These are phyloP conservation scores for Avena eriantha DNA, from an alignment of 176 grass and related monocot species.

Conservation along the genomic window DNA sequence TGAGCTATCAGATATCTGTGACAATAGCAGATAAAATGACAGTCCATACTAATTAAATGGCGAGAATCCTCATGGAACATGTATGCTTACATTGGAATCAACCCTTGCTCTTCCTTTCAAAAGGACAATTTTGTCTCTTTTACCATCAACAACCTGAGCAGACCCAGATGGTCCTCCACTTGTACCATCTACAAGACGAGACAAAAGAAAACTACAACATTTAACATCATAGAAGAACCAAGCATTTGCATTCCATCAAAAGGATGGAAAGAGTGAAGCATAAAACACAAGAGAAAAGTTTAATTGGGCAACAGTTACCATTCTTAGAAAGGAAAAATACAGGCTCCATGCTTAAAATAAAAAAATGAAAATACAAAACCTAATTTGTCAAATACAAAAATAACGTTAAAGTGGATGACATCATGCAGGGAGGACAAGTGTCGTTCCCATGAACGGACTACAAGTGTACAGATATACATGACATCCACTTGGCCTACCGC, in stretches of 20 bases:
- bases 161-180: slow-evolving; percentile 54
- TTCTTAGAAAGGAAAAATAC: slow-evolving; percentile 31
- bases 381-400: background rate
- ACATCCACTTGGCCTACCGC: slow-evolving; percentile 4
- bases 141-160: slow-evolving; percentile 58
- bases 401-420: background rate
- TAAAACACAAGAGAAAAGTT: background rate
- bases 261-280: slow-evolving; percentile 21
- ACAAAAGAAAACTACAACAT: slow-evolving; percentile 10
- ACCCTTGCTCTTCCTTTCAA: slow-evolving; percentile 82
- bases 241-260: background rate
- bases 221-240: slow-evolving; percentile 28
- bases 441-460: slow-evolving; percentile 14
- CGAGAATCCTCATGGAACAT: background rate
- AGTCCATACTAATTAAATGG: slow-evolving; percentile 38
- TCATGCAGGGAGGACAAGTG: background rate
- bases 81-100: slow-evolving; percentile 65
- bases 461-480: slow-evolving; percentile 14
- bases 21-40: slow-evolving; percentile 26
- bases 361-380: background rate
- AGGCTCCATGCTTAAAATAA: background rate
- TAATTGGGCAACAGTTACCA: background rate
- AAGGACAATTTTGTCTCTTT: slow-evolving; percentile 82
- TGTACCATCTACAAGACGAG: slow-evolving; percentile 48
- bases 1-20: slow-evolving; percentile 60